Evolutionary conservation across 345 rosid genomes (phyloP).

Genomic region (Syzygium aqueum): DNA sequence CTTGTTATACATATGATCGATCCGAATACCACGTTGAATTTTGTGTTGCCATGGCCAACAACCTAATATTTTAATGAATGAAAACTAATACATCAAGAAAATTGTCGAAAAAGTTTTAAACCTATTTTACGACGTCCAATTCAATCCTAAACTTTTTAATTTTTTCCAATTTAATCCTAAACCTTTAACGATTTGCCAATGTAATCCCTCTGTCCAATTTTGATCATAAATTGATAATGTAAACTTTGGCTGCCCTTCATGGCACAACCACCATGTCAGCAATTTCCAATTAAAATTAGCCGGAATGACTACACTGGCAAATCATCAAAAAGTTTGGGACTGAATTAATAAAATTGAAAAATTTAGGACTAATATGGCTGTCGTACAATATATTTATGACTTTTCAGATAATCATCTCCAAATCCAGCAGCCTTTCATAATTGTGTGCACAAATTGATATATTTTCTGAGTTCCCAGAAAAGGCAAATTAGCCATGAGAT

Average conservation of each 20-base stretch:
- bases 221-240: rapidly evolving
- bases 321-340: neutral
- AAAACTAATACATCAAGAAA: neutral
- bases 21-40: neutral
- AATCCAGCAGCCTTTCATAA: neutral
- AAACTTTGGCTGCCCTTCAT: neutral
- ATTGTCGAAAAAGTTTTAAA: neutral
- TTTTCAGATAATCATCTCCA: neutral
- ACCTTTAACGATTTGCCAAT: neutral
- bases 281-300: neutral
- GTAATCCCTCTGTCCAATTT: neutral
- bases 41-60: neutral
- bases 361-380: neutral
- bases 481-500: neutral
- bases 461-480: neutral
- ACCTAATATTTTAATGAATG: neutral
- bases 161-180: neutral
- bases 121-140: neutral
- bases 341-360: neutral
- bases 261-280: rapidly evolving
- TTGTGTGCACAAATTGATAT: neutral
- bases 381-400: neutral
- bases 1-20: neutral
- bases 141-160: neutral
- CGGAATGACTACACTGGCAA: neutral